These are phyloP conservation scores for Senna siamea DNA, from an alignment of 306 rosid genomes.

Conservation along the genomic window DNA sequence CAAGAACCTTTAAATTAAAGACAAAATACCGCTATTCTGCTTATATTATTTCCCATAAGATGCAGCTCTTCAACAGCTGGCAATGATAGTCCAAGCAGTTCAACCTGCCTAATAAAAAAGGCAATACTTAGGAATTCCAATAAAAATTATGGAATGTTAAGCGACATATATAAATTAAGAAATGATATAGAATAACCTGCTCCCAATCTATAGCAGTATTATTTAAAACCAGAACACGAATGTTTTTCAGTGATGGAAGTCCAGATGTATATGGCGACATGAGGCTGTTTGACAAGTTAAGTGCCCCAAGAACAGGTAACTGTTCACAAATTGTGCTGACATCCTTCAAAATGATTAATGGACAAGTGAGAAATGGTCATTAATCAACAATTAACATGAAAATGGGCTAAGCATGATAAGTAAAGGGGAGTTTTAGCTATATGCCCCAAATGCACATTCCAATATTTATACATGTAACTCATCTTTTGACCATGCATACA, in stretches of 20 bases:
- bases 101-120: slow-evolving; percentile 65
- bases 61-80: slow-evolving; percentile 86
- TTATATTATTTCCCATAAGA: slow-evolving; percentile 79
- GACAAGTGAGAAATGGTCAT: slow-evolving; percentile 31
- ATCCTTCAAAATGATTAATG: slow-evolving; percentile 66
- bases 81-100: slow-evolving; percentile 62
- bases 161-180: slow-evolving; percentile 7
- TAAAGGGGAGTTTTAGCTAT: background rate
- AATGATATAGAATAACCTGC: slow-evolving; percentile 58
- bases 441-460: background rate
- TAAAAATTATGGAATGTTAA: slow-evolving; percentile 5
- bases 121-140: slow-evolving; percentile 36
- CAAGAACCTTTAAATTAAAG: slow-evolving; percentile 32
- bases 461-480: background rate
- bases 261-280: slow-evolving; percentile 61
- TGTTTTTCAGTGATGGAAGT: slow-evolving; percentile 59
- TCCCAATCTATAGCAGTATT: slow-evolving; percentile 74
- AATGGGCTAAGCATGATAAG: slow-evolving; percentile 16
- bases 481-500: background rate
- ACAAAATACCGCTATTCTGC: slow-evolving; percentile 64
- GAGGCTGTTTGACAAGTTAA: slow-evolving; percentile 74
- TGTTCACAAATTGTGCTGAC: slow-evolving; percentile 78
- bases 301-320: slow-evolving; percentile 64
- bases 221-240: slow-evolving; percentile 73
- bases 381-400: slow-evolving; percentile 21